Conservation (phyloP, 2,329 filamentous ascomycete genomes). For the Penicillium janthinellum region DNA sequence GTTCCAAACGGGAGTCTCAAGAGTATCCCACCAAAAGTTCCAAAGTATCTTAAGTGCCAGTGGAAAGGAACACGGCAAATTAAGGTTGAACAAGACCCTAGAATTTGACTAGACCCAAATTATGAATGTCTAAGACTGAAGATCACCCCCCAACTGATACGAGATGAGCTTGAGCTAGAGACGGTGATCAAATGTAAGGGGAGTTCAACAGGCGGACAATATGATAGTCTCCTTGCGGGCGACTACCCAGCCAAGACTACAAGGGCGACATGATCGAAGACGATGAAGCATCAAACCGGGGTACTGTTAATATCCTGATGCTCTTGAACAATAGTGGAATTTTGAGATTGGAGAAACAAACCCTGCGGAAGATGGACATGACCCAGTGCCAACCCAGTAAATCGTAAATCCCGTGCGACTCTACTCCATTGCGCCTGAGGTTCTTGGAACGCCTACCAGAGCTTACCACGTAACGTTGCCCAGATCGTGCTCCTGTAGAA, state of each 20-base stretch:
- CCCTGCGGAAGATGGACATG: constrained; percentile 1
- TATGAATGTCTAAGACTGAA: neutral
- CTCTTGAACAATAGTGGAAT: neutral
- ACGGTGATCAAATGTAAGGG: neutral
- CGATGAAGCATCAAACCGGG: neutral
- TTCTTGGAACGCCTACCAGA: constrained; percentile 5
- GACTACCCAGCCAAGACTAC: neutral
- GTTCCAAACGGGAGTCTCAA: neutral
- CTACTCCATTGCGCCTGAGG: constrained; percentile 28
- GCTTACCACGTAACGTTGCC: constrained; percentile 38
- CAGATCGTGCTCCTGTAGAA: constrained; percentile 40
- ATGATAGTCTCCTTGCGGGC: neutral
- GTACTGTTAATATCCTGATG: too few relatives aligned
- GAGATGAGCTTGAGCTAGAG: neutral
- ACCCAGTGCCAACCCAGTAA: constrained; percentile 9
- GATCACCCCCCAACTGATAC: neutral
- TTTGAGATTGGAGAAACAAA: neutral
- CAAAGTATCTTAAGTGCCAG: neutral
- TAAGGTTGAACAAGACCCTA: neutral
- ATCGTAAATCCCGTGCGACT: constrained; percentile 13
- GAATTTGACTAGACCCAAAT: neutral
- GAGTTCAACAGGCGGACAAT: neutral
- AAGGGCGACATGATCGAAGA: neutral
- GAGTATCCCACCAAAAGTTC: neutral
- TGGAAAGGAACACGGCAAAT: neutral